Evolutionary conservation across 2,329 filamentous ascomycete species (phyloP).

Genomic region (Ceratocystiopsis sp.): DNA sequence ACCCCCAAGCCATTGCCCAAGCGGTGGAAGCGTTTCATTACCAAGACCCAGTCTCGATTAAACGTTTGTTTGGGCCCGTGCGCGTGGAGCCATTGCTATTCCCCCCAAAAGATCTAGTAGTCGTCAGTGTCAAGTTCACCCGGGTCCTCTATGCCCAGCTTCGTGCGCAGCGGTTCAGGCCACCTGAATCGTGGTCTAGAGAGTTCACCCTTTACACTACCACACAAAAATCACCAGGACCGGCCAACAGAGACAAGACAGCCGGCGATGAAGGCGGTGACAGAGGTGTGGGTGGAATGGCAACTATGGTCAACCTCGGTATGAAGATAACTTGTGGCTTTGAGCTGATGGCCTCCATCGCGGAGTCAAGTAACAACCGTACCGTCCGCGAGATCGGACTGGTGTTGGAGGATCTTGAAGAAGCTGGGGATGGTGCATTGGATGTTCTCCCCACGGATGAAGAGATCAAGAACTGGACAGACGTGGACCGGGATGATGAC

Average conservation of each 20-base stretch:
- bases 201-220: constrained; percentile 15
- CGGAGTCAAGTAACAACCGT: constrained; percentile 50
- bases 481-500: constrained; percentile 49
- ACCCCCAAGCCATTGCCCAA: constrained; percentile 61
- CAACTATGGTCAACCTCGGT: constrained; percentile 45
- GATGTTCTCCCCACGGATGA: constrained; percentile 46
- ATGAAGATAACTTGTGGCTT: constrained; percentile 87
- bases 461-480: constrained; percentile 57
- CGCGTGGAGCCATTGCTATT: constrained; percentile 33
- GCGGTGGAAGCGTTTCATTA: constrained; percentile 87
- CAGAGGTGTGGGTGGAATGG: constrained; percentile 7
- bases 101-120: constrained; percentile 62
- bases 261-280: background rate
- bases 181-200: constrained; percentile 35
- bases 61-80: constrained; percentile 34
- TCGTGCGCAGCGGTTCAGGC: constrained; percentile 64
- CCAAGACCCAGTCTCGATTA: constrained; percentile 62
- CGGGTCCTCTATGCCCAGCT: constrained; percentile 83
- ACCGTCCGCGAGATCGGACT: constrained; percentile 59
- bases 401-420: constrained; percentile 56
- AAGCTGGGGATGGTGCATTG: constrained; percentile 41
- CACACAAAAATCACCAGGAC: constrained; percentile 7
- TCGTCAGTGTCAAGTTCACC: constrained; percentile 65
- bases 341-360: constrained; percentile 63
- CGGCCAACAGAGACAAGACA: constrained; percentile 7